phyloP scores from a whole-genome alignment of 2,329 filamentous ascomycete species.

The Colletotrichum musae region DNA sequence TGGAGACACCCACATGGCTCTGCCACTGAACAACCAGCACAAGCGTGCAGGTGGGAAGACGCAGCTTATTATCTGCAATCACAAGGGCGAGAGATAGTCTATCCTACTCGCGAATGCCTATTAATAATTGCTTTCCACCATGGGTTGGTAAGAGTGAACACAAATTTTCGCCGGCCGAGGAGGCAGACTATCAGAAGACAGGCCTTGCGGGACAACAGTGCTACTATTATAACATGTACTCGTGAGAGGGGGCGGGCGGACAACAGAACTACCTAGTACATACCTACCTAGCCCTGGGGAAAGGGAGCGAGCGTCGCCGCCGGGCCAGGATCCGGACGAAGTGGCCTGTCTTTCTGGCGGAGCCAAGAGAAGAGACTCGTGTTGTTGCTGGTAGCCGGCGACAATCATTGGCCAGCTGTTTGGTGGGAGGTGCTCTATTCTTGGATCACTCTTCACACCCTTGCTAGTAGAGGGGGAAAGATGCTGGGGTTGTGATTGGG shows the following conservation, averaged over 20 bases:
- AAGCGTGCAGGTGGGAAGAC: slow-evolving; percentile 26
- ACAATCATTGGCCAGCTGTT: slow-evolving; percentile 35
- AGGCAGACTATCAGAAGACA: too few relatives aligned
- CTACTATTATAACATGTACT: too few relatives aligned
- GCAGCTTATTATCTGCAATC: background rate
- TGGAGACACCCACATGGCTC: background rate
- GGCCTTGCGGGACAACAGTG: too few relatives aligned
- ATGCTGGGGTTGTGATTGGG: slow-evolving; percentile 41
- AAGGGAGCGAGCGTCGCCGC: slow-evolving; percentile 27
- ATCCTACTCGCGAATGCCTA: too few relatives aligned
- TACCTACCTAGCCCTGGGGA: background rate
- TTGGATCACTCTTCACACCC: slow-evolving; percentile 38
- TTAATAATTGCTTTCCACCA: too few relatives aligned
- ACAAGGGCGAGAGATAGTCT: too few relatives aligned
- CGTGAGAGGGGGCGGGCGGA: background rate
- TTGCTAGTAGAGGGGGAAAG: slow-evolving; percentile 15
- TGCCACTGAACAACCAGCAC: slow-evolving; percentile 28
- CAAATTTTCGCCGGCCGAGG: too few relatives aligned
- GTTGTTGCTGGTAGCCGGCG: slow-evolving; percentile 15
- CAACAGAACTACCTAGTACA: background rate
- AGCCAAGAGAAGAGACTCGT: slow-evolving; percentile 33
- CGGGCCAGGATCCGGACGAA: slow-evolving; percentile 27
- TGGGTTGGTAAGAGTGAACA: too few relatives aligned
- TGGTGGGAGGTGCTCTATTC: slow-evolving; percentile 42
- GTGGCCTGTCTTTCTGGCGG: slow-evolving; percentile 37